Evolutionary conservation across 2,329 filamentous ascomycete species (phyloP).

Genomic region (Onygena corvina): DNA sequence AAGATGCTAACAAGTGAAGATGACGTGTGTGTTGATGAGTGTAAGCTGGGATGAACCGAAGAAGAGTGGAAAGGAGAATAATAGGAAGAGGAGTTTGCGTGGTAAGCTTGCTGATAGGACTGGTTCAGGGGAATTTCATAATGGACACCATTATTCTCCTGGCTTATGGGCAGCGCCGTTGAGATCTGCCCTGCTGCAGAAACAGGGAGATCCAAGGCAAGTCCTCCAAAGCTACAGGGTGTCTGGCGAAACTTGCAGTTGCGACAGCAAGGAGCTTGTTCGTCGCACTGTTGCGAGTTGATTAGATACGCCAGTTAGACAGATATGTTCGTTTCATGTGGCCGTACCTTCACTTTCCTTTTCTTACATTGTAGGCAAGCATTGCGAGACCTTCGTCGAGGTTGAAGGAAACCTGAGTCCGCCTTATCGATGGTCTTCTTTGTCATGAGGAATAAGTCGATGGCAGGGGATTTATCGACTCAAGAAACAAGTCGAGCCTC

Average conservation of each 20-base stretch:
- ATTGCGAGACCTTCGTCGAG: conserved; percentile 13
- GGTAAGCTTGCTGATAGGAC: neutral
- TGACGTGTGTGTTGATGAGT: neutral
- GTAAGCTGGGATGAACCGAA: neutral
- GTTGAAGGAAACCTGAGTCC: too few species aligned
- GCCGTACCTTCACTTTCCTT: conserved; percentile 15
- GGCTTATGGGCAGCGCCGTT: neutral
- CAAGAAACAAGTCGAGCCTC: too few species aligned
- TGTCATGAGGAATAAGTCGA: neutral
- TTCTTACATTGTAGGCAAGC: conserved; percentile 15
- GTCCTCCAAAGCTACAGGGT: conserved; percentile 11
- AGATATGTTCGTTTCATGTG: too few species aligned
- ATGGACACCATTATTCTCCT: neutral
- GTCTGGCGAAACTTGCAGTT: conserved; percentile 13
- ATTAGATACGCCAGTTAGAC: neutral
- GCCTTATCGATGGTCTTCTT: neutral
- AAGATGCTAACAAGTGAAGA: neutral
- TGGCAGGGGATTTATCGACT: neutral
- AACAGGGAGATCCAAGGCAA: neutral
- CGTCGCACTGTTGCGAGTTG: conserved; percentile 12
- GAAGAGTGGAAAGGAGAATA: neutral
- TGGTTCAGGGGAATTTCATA: neutral
- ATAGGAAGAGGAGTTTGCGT: neutral
- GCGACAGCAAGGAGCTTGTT: conserved; percentile 14
- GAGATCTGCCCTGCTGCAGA: too few species aligned